phyloP scores from a whole-genome alignment of 2,329 filamentous ascomycete species.

The Apiospora aurea region DNA sequence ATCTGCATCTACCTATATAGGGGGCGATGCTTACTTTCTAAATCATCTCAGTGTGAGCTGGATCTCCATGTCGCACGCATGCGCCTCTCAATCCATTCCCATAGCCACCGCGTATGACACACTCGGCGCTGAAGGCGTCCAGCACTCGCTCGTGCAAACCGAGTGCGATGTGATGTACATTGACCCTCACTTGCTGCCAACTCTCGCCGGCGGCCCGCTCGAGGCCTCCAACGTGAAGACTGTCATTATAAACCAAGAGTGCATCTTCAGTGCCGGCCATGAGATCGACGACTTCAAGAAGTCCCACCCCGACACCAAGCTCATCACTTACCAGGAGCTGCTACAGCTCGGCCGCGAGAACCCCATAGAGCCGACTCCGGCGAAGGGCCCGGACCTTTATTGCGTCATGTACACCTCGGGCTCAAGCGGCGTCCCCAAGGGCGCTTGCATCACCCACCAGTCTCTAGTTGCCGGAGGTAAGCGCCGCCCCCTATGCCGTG shows the following conservation, averaged over 20 bases:
- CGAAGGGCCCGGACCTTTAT: constrained; percentile 81
- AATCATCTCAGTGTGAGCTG: constrained; percentile 60
- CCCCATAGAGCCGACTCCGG: constrained; percentile 71
- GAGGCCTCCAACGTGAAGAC: constrained; percentile 46
- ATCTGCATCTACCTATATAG: not conserved
- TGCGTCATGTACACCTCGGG: constrained; percentile 91
- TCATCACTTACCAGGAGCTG: constrained; percentile 64
- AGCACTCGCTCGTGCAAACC: constrained; percentile 86
- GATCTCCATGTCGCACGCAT: constrained; percentile 79
- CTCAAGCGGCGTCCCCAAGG: constrained; percentile 88
- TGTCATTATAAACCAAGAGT: constrained; percentile 51
- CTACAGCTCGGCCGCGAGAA: constrained; percentile 65
- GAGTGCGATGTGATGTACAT: constrained; percentile 84
- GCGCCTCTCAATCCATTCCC: constrained; percentile 84
- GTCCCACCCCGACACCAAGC: constrained; percentile 60
- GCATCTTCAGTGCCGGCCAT: constrained; percentile 56
- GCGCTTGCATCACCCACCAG: constrained; percentile 81
- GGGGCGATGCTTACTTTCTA: not conserved
- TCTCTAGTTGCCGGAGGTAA: constrained; percentile 77
- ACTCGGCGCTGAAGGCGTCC: constrained; percentile 81
- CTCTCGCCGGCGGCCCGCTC: constrained; percentile 59
- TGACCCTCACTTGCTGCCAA: constrained; percentile 78
- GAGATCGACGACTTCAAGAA: constrained; percentile 64
- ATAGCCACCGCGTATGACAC: constrained; percentile 97
- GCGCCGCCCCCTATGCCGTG: constrained; percentile 81